These are phyloP conservation scores for Kitagawia praeruptora DNA, from an alignment of 129 eudicot genomes.

Conservation along the genomic window DNA sequence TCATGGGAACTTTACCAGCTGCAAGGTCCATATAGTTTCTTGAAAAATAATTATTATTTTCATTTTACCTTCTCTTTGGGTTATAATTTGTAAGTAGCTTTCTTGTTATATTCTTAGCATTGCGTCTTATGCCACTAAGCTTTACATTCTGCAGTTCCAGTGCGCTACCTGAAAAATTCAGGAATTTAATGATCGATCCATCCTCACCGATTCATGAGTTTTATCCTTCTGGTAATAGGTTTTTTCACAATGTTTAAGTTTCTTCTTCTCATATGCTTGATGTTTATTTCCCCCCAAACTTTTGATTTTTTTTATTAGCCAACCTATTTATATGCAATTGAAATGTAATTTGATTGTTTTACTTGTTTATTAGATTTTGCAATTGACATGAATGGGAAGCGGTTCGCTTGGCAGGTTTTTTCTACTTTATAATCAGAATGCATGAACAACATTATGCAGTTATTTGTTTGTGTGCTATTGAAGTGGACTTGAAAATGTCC, in stretches of 20 bases:
- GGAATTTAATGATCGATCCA: constrained; percentile 79
- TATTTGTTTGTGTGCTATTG: background rate
- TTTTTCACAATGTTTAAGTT: background rate
- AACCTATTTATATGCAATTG: background rate
- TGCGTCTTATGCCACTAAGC: constrained; percentile 1
- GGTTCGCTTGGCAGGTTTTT: constrained; percentile 97
- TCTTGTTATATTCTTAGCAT: background rate
- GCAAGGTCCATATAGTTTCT: constrained; percentile 49
- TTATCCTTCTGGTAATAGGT: constrained; percentile 67
- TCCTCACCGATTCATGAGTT: constrained; percentile 76
- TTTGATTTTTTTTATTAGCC: background rate
- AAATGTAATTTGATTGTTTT: constrained; percentile 7
- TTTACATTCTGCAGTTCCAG: constrained; percentile 45
- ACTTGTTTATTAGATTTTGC: constrained; percentile 51
- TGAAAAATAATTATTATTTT: background rate
- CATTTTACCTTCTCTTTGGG: background rate
- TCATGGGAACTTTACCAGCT: constrained; percentile 97
- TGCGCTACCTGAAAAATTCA: constrained; percentile 79
- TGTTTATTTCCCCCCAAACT: background rate
- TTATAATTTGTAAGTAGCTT: background rate
- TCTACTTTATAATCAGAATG: background rate
- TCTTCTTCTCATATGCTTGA: background rate
- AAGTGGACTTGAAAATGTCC: constrained; percentile 14
- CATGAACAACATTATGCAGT: background rate
- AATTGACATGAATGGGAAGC: constrained; percentile 97